Percentiles rank a stretch among this genome's conserved stretches.
Evolutionary conservation across 129 eudicot species (phyloP).

Genomic region (Helianthus annuus): HanXRQr2.0-SUNRISE NC_035435.2:43498632-43499131

Average conservation of each 20-base stretch:
- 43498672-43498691: conserved; percentile 28
- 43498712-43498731: conserved; percentile 21
- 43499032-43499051: too few species aligned
- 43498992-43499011: neutral
- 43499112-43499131: too few species aligned
- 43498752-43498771: conserved; percentile 36
- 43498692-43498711: conserved; percentile 16
- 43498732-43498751: conserved; percentile 31
- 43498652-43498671: conserved; percentile 35
- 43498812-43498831: conserved; percentile 34
- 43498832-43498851: neutral
- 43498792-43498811: conserved; percentile 45
- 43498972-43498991: too few species aligned
- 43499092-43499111: too few species aligned
- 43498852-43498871: conserved; percentile 11
- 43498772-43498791: conserved; percentile 47
- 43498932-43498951: neutral
- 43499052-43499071: too few species aligned
- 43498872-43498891: neutral
- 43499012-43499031: too few species aligned
- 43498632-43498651: conserved; percentile 60
- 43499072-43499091: too few species aligned
- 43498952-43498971: neutral
- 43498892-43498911: conserved; percentile 9
- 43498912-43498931: conserved; percentile 1